Base-by-base conservation (phyloP, 306 rosid species). In the Senna siamea region DNA sequence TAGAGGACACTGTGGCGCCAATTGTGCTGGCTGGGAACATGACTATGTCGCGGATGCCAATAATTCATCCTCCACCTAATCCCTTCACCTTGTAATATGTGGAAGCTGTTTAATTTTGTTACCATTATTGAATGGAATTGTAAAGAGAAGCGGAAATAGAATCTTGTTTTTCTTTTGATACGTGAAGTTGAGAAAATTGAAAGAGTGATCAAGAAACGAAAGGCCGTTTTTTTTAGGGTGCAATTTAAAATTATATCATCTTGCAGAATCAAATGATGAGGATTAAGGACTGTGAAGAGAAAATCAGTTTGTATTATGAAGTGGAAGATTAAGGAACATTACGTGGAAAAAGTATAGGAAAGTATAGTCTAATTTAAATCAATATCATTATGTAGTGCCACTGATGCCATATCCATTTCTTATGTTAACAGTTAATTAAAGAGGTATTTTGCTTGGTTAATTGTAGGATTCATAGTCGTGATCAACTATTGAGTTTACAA, bases 1-100 rank as follows among this genome's bases (percentile, higher is more conserved):
- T 79, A 68, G 92, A 85, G 87, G 97, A 90, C 15, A 83, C 81
- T 6, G 62, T 82, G 44, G 83, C 87, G 1, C 56, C 78, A 7
- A 75, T 72, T 57, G 5, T 81, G 63, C 75, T 80, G 48, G 1
- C 19, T 0, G 88, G 90, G 10, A 93, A 93, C 43, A 51, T 72
- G 70, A 72, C 83, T 20, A 79, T 87, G 92, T 91, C 98, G 0
- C 65, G 22, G 61, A 77, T 17, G 17, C 93, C 89, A 0, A 28
- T 79, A 1, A 54, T 85, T 83, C 75, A 91, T 15, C 89, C 92
- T 47, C 91, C 96, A 0, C 57, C 92, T 8, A 55, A 62, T 62
- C 89, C 88, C 73, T 89, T 89, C 50, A 26, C 83, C 50, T 23
- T 89, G 76, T 91, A 77, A 83, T 59, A 30, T 35, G 9, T 7